Conservation (phyloP, 768 basidiomycete species). For the Tephrocybe rancida region DNA sequence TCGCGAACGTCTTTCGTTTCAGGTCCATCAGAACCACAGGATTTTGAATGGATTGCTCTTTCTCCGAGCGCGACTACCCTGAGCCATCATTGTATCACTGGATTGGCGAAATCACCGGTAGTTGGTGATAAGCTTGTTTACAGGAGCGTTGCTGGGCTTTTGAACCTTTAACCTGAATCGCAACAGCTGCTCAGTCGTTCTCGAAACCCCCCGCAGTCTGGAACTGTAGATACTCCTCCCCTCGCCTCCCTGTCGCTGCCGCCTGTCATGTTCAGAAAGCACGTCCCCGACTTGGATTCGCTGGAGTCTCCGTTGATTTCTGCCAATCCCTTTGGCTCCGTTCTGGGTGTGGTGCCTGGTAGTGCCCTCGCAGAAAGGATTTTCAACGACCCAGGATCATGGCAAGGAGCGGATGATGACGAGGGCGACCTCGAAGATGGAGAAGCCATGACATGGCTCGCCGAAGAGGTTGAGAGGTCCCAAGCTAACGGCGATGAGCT, state of each 20-base stretch:
- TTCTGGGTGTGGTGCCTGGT: conserved; percentile 32
- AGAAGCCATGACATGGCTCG: conserved; percentile 32
- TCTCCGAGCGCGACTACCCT: background rate
- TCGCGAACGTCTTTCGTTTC: conserved; percentile 6
- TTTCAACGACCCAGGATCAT: conserved; percentile 45
- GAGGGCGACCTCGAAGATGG: conserved; percentile 27
- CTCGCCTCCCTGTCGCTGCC: conserved; percentile 5
- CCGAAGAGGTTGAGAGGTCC: conserved; percentile 34
- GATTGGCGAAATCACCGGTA: conserved; percentile 3
- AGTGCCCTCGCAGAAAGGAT: conserved; percentile 44
- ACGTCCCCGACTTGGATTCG: conserved; percentile 38
- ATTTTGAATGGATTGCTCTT: background rate
- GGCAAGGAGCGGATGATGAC: conserved; percentile 34
- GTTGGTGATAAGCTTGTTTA: conserved; percentile 9
- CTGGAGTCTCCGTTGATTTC: conserved; percentile 41
- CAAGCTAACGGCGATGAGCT: conserved; percentile 6
- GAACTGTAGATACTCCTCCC: conserved; percentile 26
- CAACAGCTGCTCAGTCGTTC: background rate
- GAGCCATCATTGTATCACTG: conserved; percentile 2
- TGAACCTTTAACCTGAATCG: conserved; percentile 3
- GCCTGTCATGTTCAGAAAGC: conserved; percentile 31
- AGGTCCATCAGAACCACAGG: conserved; percentile 14
- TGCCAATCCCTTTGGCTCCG: conserved; percentile 28
- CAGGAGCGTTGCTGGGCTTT: background rate
- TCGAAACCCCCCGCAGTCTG: conserved; percentile 23